A percentile compares a stretch with the other conserved stretches of the same genome.
These are phyloP conservation scores for Leccinum subtestaceum DNA, from an alignment of 768 basidiomycete species.

Conservation along the genomic window DNA sequence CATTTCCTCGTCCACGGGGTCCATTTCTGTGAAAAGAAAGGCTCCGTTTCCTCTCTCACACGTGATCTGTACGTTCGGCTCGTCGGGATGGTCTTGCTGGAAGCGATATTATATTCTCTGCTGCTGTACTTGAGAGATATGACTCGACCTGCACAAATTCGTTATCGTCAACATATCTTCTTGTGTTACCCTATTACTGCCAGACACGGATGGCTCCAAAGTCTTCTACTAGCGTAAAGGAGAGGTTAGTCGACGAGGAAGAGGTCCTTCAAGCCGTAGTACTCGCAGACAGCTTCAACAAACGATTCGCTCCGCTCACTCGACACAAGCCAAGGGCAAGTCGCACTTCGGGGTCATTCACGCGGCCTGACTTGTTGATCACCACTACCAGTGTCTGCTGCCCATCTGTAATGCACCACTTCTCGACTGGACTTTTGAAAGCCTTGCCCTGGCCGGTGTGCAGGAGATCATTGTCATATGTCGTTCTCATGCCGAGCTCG, in stretches of 20 bases:
- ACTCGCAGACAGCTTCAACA: constrained; percentile 95
- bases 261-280: constrained; percentile 93
- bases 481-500: constrained; percentile 82
- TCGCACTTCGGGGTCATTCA: constrained; percentile 12
- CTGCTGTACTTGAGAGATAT: constrained; percentile 12
- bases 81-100: constrained; percentile 46
- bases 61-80: constrained; percentile 60
- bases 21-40: constrained; percentile 40
- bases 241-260: constrained; percentile 72
- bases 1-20: constrained; percentile 48
- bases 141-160: constrained; percentile 21
- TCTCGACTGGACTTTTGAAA: constrained; percentile 95
- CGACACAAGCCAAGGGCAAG: constrained; percentile 81
- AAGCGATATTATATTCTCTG: constrained; percentile 38
- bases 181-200: neutral
- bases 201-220: constrained; percentile 61
- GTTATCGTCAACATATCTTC: neutral
- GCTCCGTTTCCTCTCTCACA: constrained; percentile 36
- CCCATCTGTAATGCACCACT: constrained; percentile 93
- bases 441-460: constrained; percentile 90
- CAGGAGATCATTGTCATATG: constrained; percentile 96
- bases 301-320: constrained; percentile 88
- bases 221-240: constrained; percentile 48
- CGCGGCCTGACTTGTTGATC: constrained; percentile 16
- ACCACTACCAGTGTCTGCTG: constrained; percentile 67